A percentile compares a stretch with the other conserved stretches of the same genome.
Conservation (phyloP, 2,329 filamentous ascomycete species). For the Lasiodiplodia citricola region DNA sequence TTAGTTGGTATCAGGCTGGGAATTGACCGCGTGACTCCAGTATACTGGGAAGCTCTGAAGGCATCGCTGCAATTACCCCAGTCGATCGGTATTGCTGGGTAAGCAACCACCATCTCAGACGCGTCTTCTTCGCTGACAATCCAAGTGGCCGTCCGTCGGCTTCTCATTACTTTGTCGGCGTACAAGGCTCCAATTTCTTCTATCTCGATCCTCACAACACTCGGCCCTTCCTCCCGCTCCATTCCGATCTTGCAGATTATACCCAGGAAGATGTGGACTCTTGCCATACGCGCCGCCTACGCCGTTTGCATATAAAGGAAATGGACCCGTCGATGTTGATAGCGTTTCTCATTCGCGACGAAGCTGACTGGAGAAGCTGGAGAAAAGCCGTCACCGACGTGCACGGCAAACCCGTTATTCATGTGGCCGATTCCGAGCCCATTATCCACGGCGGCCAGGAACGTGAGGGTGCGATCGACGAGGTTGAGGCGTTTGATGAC, state of each 20-base stretch:
- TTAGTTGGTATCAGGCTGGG: conserved; percentile 87
- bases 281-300: conserved; percentile 85
- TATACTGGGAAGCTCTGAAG: conserved; percentile 94
- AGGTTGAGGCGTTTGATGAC: conserved; percentile 88
- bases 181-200: conserved; percentile 80
- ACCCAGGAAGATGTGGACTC: conserved; percentile 75
- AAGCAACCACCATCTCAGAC: conserved; percentile 40
- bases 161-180: conserved; percentile 78
- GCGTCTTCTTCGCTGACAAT: conserved; percentile 18
- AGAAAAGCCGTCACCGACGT: conserved; percentile 74
- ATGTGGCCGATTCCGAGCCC: conserved; percentile 76
- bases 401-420: conserved; percentile 79
- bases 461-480: conserved; percentile 78
- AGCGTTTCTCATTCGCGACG: conserved; percentile 82
- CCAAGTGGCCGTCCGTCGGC: conserved; percentile 86
- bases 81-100: conserved; percentile 96
- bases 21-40: conserved; percentile 90
- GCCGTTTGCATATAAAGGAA: conserved; percentile 82
- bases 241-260: conserved; percentile 62
- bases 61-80: conserved; percentile 84
- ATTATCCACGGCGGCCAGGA: conserved; percentile 58
- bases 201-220: conserved; percentile 95
- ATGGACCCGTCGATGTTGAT: conserved; percentile 99
- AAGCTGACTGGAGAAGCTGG: conserved; percentile 86
- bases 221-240: conserved; percentile 73